phyloP scores from a whole-genome alignment of 306 rosid genomes.

The Lathyrus aphaca region DNA sequence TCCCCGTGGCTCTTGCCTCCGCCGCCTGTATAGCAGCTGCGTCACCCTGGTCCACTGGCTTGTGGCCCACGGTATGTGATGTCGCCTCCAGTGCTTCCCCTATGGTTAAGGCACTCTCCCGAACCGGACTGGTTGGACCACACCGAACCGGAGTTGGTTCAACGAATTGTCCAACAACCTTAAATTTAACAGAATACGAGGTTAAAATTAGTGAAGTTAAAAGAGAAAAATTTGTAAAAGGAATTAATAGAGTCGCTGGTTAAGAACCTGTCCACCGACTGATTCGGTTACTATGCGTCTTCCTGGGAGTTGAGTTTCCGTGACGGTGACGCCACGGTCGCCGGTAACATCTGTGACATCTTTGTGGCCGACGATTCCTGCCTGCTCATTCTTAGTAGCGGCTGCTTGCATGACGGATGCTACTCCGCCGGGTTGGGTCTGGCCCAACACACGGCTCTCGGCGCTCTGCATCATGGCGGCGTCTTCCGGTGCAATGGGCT shows the following conservation, averaged over 20 bases:
- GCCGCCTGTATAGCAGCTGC: slow-evolving; percentile 78
- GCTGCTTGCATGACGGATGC: slow-evolving; percentile 74
- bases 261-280: slow-evolving; percentile 70
- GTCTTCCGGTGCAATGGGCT: slow-evolving; percentile 64
- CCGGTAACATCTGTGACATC: slow-evolving; percentile 54
- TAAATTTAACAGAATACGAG: background rate
- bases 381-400: slow-evolving; percentile 56
- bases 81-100: slow-evolving; percentile 86
- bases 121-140: background rate
- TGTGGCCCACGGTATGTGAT: slow-evolving; percentile 50
- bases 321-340: slow-evolving; percentile 60
- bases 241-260: background rate
- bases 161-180: slow-evolving; percentile 64
- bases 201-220: background rate
- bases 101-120: slow-evolving; percentile 53
- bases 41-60: slow-evolving; percentile 63
- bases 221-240: background rate
- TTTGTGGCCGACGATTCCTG: slow-evolving; percentile 52
- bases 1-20: slow-evolving; percentile 66
- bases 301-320: slow-evolving; percentile 56
- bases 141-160: slow-evolving; percentile 45
- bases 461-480: slow-evolving; percentile 90
- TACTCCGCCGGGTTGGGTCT: slow-evolving; percentile 59
- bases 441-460: slow-evolving; percentile 57
- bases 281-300: slow-evolving; percentile 62